phyloP scores from a whole-genome alignment of 257 asterid species.

The Primulina tabacum region DNA sequence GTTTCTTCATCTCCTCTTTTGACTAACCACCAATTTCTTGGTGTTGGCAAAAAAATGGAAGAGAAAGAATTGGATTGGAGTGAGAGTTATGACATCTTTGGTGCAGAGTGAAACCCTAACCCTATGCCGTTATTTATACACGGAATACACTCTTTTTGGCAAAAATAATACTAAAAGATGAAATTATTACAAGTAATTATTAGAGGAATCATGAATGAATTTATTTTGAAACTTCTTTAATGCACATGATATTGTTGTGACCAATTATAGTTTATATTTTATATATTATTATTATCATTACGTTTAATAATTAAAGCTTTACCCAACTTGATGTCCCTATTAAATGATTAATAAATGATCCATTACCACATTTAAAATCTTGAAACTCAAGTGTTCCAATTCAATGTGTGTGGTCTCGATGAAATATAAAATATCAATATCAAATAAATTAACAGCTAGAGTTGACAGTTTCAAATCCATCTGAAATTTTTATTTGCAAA shows the following conservation, averaged over 20 bases:
- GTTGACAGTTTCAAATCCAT: too few species aligned
- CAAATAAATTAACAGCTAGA: too few species aligned
- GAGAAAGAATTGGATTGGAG: conserved; percentile 1
- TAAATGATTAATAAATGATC: background rate
- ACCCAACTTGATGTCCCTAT: background rate
- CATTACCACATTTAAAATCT: background rate
- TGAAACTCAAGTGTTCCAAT: too few species aligned
- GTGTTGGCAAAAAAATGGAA: background rate
- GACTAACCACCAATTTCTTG: background rate
- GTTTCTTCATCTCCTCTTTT: conserved; percentile 41
- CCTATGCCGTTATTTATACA: conserved; percentile 38
- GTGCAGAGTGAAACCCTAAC: conserved; percentile 53
- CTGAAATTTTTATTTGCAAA: too few species aligned
- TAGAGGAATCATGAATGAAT: background rate
- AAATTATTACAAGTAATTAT: background rate
- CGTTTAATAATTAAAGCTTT: too few species aligned
- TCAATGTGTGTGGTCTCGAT: too few species aligned
- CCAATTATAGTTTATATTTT: background rate
- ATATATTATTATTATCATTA: background rate
- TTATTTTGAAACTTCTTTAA: background rate
- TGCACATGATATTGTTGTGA: background rate
- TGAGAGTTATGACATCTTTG: conserved; percentile 20
- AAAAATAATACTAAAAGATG: background rate
- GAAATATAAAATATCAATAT: too few species aligned
- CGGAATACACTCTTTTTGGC: background rate